Percentiles rank a stretch among this genome's conserved stretches.
phyloP scores from a whole-genome alignment of 148 eudicot species.

The Rheum nobile region DNA sequence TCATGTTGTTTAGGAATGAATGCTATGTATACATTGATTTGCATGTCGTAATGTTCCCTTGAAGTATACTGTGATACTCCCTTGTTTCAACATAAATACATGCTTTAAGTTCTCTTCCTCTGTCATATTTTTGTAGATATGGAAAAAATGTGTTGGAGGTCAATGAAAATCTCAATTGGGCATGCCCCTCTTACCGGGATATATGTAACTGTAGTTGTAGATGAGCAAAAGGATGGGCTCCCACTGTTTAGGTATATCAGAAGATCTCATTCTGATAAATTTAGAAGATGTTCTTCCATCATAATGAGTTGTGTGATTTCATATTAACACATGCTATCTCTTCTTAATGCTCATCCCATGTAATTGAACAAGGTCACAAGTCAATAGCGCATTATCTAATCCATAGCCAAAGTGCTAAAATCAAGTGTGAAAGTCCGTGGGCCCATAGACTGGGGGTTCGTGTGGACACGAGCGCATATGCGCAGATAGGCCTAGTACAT shows the following conservation, averaged over 20 bases:
- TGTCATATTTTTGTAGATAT: slow-evolving; percentile 36
- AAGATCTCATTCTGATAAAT: slow-evolving; percentile 24
- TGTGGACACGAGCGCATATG: too few relatives aligned
- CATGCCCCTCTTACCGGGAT: slow-evolving; percentile 63
- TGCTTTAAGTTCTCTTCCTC: background rate
- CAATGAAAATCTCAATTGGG: slow-evolving; percentile 37
- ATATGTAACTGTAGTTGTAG: slow-evolving; percentile 87
- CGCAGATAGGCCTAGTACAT: too few relatives aligned
- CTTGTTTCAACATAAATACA: background rate
- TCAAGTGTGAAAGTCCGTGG: too few relatives aligned
- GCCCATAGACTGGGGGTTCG: too few relatives aligned
- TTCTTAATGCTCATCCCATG: slow-evolving; percentile 20
- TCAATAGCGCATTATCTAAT: slow-evolving; percentile 76
- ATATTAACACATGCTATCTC: background rate
- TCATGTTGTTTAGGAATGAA: too few relatives aligned
- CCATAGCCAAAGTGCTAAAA: slow-evolving; percentile 20
- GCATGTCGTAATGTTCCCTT: too few relatives aligned
- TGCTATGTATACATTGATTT: too few relatives aligned
- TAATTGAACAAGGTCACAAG: slow-evolving; percentile 36
- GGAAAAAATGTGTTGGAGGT: slow-evolving; percentile 69
- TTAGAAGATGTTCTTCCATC: too few relatives aligned
- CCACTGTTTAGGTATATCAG: slow-evolving; percentile 26
- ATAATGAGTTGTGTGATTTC: background rate
- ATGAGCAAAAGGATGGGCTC: slow-evolving; percentile 57
- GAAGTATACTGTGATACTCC: too few relatives aligned